A percentile compares a stretch with the other conserved stretches of the same genome.
Evolutionary conservation across 805 yeast genomes (phyloP).

Genomic region (Candida quercuum): DNA sequence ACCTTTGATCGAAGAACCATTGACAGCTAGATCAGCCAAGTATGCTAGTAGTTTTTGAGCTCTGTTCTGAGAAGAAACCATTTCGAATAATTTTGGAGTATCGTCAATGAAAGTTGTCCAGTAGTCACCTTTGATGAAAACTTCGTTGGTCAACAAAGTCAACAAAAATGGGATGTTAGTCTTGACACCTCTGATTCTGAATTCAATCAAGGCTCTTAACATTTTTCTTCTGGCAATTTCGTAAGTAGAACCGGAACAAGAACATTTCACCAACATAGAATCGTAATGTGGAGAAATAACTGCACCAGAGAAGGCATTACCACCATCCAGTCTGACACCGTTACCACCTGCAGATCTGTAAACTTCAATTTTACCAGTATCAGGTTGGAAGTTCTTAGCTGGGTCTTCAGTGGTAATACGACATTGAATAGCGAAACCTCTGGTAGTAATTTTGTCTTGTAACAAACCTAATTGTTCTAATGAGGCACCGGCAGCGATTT

Average conservation of each 20-base stretch:
- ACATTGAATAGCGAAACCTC: constrained; percentile 98
- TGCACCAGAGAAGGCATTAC: constrained; percentile 96
- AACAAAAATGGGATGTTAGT: constrained; percentile 95
- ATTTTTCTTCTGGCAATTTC: constrained; percentile 97
- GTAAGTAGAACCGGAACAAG: constrained; percentile 94
- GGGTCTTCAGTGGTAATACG: constrained; percentile 99
- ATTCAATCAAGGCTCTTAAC: constrained; percentile 94
- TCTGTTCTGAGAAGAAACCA: constrained; percentile 93
- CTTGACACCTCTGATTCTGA: constrained; percentile 98
- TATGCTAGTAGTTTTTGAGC: constrained; percentile 91
- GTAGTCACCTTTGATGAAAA: constrained; percentile 80
- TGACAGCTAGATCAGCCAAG: constrained; percentile 89
- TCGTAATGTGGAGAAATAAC: constrained; percentile 96
- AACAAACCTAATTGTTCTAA: constrained; percentile 85
- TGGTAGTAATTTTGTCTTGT: constrained; percentile 90
- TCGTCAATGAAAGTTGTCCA: constrained; percentile 99
- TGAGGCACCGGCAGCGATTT: constrained; percentile 97
- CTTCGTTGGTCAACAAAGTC: constrained; percentile 85
- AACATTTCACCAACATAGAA: constrained; percentile 96
- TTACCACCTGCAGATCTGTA: constrained; percentile 99
- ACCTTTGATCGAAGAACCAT: constrained; percentile 94
- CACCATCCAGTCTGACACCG: constrained; percentile 98
- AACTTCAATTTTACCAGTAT: constrained; percentile 96
- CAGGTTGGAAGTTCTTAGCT: constrained; percentile 93
- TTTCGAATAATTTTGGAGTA: constrained; percentile 91